A percentile compares a stretch with the other conserved stretches of the same genome.
Conservation (phyloP, 176 grass and related monocot species). For the Eragrostis nindensis region DNA sequence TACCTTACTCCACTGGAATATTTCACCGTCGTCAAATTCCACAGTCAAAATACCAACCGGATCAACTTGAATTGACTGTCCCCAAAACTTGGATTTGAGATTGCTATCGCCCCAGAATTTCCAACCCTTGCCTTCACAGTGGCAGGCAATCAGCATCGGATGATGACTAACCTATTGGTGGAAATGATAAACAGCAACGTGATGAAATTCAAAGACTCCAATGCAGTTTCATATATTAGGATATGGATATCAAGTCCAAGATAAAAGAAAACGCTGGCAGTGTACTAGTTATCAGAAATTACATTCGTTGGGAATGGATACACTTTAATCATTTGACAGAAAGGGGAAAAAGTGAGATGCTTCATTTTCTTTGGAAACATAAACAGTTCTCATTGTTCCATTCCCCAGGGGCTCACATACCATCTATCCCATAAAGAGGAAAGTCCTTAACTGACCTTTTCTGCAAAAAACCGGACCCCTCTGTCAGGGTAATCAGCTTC, state of each 20-base stretch:
- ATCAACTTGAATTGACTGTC: constrained; percentile 95
- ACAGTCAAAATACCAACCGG: constrained; percentile 89
- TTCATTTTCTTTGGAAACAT: constrained; percentile 1
- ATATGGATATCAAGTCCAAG: constrained; percentile 38
- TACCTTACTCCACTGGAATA: constrained; percentile 94
- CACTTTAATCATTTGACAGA: constrained; percentile 1
- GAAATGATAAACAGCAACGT: constrained; percentile 45
- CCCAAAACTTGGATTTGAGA: constrained; percentile 95
- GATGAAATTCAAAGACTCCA: constrained; percentile 51
- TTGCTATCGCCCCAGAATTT: constrained; percentile 96
- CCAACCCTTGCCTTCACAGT: constrained; percentile 98
- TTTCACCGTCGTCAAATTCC: constrained; percentile 97
- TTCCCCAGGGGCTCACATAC: background rate
- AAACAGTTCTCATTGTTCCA: background rate
- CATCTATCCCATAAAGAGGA: constrained; percentile 15
- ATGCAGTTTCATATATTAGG: constrained; percentile 24
- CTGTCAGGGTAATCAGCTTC: constrained; percentile 88
- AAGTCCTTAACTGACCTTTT: constrained; percentile 69
- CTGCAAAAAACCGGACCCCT: constrained; percentile 87
- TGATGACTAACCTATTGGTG: constrained; percentile 98
- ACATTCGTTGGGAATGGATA: constrained; percentile 5
- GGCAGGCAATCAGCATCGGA: constrained; percentile 96
- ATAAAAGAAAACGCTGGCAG: constrained; percentile 30
- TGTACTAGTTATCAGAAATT: constrained; percentile 31
- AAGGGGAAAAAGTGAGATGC: background rate